These are phyloP conservation scores for Spatholobus suberectus DNA, from an alignment of 306 rosid species.

Conservation along the genomic window DNA sequence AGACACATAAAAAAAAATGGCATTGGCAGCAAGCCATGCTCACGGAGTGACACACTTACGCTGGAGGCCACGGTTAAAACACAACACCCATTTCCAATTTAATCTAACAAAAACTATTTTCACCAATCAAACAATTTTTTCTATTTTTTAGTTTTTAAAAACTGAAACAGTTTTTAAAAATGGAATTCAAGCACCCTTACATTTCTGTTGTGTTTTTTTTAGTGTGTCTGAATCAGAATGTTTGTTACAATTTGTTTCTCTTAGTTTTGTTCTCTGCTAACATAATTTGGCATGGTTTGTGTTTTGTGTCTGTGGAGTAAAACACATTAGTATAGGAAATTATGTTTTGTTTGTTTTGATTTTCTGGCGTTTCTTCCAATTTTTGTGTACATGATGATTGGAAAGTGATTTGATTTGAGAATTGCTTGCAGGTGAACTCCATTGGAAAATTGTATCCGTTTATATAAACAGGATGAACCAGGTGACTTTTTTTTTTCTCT, in stretches of 20 bases:
- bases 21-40: too few species aligned
- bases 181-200: too few species aligned
- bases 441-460: constrained; percentile 95
- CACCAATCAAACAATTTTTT: too few species aligned
- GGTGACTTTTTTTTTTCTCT: constrained; percentile 49
- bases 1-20: too few species aligned
- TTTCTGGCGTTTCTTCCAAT: not conserved
- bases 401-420: constrained; percentile 30
- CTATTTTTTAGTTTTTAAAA: too few species aligned
- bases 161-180: too few species aligned
- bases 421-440: constrained; percentile 83
- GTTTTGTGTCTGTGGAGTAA: not conserved
- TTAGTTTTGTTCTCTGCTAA: not conserved
- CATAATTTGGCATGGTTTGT: not conserved
- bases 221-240: not conserved
- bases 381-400: not conserved
- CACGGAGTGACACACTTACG: too few species aligned
- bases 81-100: too few species aligned
- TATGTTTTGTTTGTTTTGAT: not conserved
- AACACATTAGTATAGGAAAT: not conserved
- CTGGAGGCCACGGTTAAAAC: too few species aligned
- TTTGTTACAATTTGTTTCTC: not conserved
- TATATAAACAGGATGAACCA: constrained; percentile 80
- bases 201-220: not conserved
- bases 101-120: too few species aligned